Conservation (phyloP, 2,329 filamentous ascomycete genomes). For the Sarocladiaceae sp. region DNA sequence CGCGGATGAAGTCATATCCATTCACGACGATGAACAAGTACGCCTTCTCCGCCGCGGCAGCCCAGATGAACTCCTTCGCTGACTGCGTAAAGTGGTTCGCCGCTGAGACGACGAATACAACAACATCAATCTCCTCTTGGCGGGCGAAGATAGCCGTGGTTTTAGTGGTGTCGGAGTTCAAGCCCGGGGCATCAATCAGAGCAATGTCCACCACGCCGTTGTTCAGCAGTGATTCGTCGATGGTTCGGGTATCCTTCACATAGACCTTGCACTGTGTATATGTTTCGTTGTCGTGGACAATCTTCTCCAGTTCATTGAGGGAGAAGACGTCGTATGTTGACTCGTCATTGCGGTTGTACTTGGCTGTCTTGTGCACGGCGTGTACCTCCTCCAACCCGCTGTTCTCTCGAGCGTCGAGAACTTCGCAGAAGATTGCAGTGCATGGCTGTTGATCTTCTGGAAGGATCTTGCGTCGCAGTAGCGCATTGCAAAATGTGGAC, state of each 20-base stretch:
- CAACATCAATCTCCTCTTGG: conserved; percentile 97
- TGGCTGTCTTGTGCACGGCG: conserved; percentile 73
- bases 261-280: conserved; percentile 98
- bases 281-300: conserved; percentile 80
- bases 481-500: conserved; percentile 97
- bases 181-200: conserved; percentile 88
- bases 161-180: conserved; percentile 94
- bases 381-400: conserved; percentile 90
- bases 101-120: conserved; percentile 95
- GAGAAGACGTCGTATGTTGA: conserved; percentile 86
- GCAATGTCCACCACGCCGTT: conserved; percentile 98
- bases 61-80: conserved; percentile 96
- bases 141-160: conserved; percentile 95
- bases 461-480: conserved; percentile 83
- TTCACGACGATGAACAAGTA: conserved; percentile 99
- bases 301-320: conserved; percentile 72
- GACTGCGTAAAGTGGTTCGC: conserved; percentile 97
- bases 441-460: conserved; percentile 98
- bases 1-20: conserved; percentile 87
- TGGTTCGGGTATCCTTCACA: conserved; percentile 78
- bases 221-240: conserved; percentile 90
- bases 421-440: conserved; percentile 97
- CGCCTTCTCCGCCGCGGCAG: conserved; percentile 91
- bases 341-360: conserved; percentile 86
- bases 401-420: conserved; percentile 87